Percentiles rank a stretch among this genome's conserved stretches.
phyloP scores from a whole-genome alignment of 1,284 basidiomycete genomes.

The Papiliotrema flavescens region DNA sequence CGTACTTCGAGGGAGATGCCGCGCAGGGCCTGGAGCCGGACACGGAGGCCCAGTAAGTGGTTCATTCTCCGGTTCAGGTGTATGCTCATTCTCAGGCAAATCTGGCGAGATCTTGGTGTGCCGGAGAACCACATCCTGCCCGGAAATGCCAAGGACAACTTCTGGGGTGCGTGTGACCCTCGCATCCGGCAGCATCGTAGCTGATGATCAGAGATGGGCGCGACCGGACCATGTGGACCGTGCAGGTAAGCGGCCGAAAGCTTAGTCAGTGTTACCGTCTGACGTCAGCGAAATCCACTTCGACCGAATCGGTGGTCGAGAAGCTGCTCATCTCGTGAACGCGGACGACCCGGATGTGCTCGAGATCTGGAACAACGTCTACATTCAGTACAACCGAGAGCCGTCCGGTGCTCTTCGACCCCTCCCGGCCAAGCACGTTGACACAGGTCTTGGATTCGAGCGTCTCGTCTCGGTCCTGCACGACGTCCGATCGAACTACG shows the following conservation, averaged over 20 bases:
- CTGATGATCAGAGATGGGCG: conserved; percentile 78
- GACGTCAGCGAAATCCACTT: conserved; percentile 82
- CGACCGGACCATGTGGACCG: conserved; percentile 94
- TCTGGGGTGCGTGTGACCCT: conserved; percentile 70
- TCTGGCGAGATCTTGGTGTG: conserved; percentile 84
- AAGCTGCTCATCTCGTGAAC: conserved; percentile 89
- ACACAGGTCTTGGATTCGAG: conserved; percentile 99
- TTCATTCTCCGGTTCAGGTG: background rate
- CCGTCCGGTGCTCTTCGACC: conserved; percentile 73
- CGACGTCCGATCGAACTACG: conserved; percentile 90
- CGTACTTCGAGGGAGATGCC: conserved; percentile 93
- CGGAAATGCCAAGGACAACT: conserved; percentile 95
- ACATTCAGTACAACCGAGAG: conserved; percentile 98
- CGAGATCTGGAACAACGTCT: conserved; percentile 99
- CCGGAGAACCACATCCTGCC: conserved; percentile 86
- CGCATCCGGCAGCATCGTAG: background rate
- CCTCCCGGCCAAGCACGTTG: conserved; percentile 90
- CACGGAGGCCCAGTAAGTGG: conserved; percentile 63
- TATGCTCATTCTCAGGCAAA: conserved; percentile 51
- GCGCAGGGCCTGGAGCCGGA: conserved; percentile 85
- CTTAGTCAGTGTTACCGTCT: conserved; percentile 1
- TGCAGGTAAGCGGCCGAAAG: conserved; percentile 62
- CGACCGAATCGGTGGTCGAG: conserved; percentile 84
- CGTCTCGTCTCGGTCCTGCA: conserved; percentile 92
- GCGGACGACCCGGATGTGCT: conserved; percentile 92